Evolutionary conservation across 306 rosid genomes (phyloP).

Genomic region (Casuarina equisetifolia): DNA sequence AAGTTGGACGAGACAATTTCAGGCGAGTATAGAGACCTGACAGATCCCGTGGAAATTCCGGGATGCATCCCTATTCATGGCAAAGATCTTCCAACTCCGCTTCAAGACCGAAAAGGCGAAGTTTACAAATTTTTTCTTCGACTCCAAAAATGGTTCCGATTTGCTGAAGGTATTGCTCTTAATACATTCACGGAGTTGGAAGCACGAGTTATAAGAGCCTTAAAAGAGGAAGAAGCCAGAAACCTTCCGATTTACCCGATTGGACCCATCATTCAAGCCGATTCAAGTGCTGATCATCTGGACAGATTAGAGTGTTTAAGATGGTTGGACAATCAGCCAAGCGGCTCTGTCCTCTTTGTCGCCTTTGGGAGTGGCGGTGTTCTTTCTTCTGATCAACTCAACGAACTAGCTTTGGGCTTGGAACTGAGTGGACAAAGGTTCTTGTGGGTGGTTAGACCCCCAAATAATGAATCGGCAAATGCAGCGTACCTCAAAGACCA

Average conservation of each 20-base stretch:
- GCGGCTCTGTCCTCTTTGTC: conserved; percentile 4
- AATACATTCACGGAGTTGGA: conserved; percentile 29
- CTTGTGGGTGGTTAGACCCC: conserved; percentile 27
- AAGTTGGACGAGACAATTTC: too few species aligned
- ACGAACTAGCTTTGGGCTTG: conserved; percentile 35
- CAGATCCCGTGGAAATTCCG: conserved; percentile 20
- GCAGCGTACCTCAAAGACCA: too few species aligned
- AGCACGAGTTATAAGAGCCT: background rate
- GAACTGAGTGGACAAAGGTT: conserved; percentile 40
- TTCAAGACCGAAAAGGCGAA: conserved; percentile 9
- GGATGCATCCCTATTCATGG: conserved; percentile 39
- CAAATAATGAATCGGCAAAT: too few species aligned
- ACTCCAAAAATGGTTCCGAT: background rate
- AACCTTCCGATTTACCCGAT: conserved; percentile 22
- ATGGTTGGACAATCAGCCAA: too few species aligned
- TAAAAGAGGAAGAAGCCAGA: conserved; percentile 1
- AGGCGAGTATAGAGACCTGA: background rate
- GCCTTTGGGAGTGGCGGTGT: conserved; percentile 48
- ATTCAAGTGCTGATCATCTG: conserved; percentile 23
- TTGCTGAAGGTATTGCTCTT: conserved; percentile 30
- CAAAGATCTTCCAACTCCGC: background rate
- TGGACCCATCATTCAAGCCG: conserved; percentile 32
- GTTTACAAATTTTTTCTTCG: conserved; percentile 10
- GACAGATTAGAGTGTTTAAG: background rate
- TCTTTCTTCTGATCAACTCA: conserved; percentile 26